Base-by-base conservation (phyloP, 129 eudicot species). In the Smallanthus sonchifolius region DNA sequence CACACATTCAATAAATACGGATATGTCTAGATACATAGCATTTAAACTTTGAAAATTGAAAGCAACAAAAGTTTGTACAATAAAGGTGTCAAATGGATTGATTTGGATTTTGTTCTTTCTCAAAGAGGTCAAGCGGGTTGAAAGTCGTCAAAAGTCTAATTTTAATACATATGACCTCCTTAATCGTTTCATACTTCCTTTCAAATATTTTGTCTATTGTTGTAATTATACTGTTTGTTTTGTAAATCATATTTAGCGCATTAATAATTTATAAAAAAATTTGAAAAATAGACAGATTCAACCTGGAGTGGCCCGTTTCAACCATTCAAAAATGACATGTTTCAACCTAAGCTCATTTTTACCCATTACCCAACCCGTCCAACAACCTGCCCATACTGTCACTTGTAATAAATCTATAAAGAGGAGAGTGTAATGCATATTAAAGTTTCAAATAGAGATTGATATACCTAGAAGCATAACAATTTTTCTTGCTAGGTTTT, bases 401-500 rank as follows among this genome's bases (percentile, higher is more conserved):
- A 61, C 43, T 1, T 35, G 20, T 35, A 32, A 14, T 34, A 61
- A 32, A 59, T 54, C 16, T 59, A 59, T 20, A 36, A 36, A 60
- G 37, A 67, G 2, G 30, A 20, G 45, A 59, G 30, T 6, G 67
- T 44, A 72, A 72, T 6, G 76, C 30, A 54, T 7, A 51, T 32
- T 3, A 30, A 13, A 61, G 5, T 14, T 13, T 30, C 4, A 64
- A 14, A 54, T 54, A 19, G n/a, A 72, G 6, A 48, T 64, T 14
- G 44, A 60, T 81, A 65, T 78, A 95, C 99, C 97, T 91, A 38
- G 87, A 75, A 49, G 87, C 84, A 77, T 95, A 91, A 76, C 97
- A 95, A 17, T 78, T 76, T 77, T 79, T 88, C 80, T 80, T 87
- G 81, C 90, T 84, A 45, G 94, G 87, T 79, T 95, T 95, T 81